Percentiles rank a stretch among this genome's conserved stretches.
These are phyloP conservation scores for Fragaria nilgerrensis DNA, from an alignment of 306 rosid genomes.

Conservation along the genomic window DNA sequence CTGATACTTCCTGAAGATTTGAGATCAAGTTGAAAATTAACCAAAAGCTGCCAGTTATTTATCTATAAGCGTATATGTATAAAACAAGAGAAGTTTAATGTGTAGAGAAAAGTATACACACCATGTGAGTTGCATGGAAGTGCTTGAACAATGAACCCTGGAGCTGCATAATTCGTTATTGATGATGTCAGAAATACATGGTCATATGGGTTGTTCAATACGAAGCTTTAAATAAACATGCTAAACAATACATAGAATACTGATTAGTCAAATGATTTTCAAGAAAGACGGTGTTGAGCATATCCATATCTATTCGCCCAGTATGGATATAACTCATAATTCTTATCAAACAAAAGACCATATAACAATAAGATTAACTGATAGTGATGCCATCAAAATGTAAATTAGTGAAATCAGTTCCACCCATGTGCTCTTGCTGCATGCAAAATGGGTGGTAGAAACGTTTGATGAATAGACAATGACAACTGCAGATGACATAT, in stretches of 20 bases:
- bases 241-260: not conserved
- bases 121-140: slow-evolving; percentile 25
- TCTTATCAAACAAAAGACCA: not conserved
- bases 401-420: not conserved
- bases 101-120: not conserved
- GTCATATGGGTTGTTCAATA: slow-evolving; percentile 1
- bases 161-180: not conserved
- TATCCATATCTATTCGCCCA: not conserved
- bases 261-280: not conserved
- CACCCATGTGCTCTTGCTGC: slow-evolving; percentile 12
- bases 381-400: slow-evolving; percentile 4
- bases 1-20: slow-evolving; percentile 6
- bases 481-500: slow-evolving; percentile 7
- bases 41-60: not conserved
- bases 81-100: not conserved
- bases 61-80: not conserved
- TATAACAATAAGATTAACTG: not conserved
- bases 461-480: not conserved
- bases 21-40: slow-evolving; percentile 3
- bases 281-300: slow-evolving; percentile 6
- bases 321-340: not conserved
- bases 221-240: not conserved
- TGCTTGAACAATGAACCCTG: slow-evolving; percentile 12
- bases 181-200: slow-evolving; percentile 18
- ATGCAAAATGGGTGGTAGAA: slow-evolving; percentile 5